phyloP scores from a whole-genome alignment of 2,329 filamentous ascomycete species.

The Calonectria naviculata region DNA sequence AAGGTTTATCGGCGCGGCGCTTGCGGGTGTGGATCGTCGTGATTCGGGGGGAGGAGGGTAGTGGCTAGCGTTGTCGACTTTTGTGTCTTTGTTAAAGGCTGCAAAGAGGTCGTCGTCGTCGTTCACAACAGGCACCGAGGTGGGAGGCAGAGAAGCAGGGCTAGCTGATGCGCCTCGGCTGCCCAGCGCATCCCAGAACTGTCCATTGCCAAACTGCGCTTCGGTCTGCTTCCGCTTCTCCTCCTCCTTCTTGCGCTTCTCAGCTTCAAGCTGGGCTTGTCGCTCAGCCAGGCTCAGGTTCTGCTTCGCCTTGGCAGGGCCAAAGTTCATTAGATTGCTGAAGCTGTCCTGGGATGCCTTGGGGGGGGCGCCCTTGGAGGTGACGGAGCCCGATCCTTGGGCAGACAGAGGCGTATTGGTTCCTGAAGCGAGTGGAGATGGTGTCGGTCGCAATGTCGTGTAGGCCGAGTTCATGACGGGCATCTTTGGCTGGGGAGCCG shows the following conservation, averaged over 20 bases:
- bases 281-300: slow-evolving; percentile 84
- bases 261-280: slow-evolving; percentile 73
- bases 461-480: slow-evolving; percentile 59
- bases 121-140: slow-evolving; percentile 28
- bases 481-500: slow-evolving; percentile 46
- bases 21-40: slow-evolving; percentile 58
- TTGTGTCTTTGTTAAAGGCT: slow-evolving; percentile 73
- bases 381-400: slow-evolving; percentile 56
- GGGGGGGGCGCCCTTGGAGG: slow-evolving; percentile 55
- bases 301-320: slow-evolving; percentile 66
- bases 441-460: slow-evolving; percentile 64
- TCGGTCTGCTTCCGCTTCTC: slow-evolving; percentile 79
- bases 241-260: slow-evolving; percentile 78
- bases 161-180: slow-evolving; percentile 58
- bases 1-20: slow-evolving; percentile 59
- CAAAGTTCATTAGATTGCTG: slow-evolving; percentile 77
- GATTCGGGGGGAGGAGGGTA: slow-evolving; percentile 64
- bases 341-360: slow-evolving; percentile 78
- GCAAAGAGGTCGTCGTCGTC: slow-evolving; percentile 75
- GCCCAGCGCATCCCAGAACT: slow-evolving; percentile 81
- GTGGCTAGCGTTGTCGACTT: slow-evolving; percentile 74
- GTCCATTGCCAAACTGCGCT: slow-evolving; percentile 79
- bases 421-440: slow-evolving; percentile 66
- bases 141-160: slow-evolving; percentile 37
- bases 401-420: slow-evolving; percentile 67